phyloP scores from a whole-genome alignment of 345 rosid genomes.

The Sonneratia alba region DNA sequence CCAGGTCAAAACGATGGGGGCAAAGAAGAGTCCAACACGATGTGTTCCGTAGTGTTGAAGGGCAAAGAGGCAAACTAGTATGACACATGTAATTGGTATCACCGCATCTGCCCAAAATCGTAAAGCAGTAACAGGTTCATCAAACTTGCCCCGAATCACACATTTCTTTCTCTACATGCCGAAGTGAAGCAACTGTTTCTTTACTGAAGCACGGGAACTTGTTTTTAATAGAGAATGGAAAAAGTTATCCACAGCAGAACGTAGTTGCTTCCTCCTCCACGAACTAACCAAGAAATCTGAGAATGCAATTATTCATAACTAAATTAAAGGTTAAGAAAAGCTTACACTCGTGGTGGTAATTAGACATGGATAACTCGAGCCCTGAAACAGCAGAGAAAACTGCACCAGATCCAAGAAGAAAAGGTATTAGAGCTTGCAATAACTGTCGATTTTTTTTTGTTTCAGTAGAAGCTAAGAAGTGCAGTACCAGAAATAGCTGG shows the following conservation, averaged over 20 bases:
- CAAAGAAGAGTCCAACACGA: slow-evolving; percentile 16
- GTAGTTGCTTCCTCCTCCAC: background rate
- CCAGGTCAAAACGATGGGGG: slow-evolving; percentile 16
- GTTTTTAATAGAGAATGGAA: background rate
- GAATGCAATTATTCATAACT: background rate
- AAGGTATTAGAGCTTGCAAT: slow-evolving; percentile 2
- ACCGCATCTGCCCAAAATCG: slow-evolving; percentile 10
- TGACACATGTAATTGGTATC: slow-evolving; percentile 12
- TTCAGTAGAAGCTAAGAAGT: background rate
- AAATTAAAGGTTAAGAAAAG: background rate
- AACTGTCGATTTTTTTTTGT: background rate
- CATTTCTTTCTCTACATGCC: background rate
- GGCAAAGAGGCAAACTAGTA: slow-evolving; percentile 16
- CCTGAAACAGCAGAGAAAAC: slow-evolving; percentile 98
- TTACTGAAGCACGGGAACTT: too few species aligned
- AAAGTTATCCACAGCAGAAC: background rate
- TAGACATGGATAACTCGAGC: slow-evolving; percentile 84
- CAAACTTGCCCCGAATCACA: background rate
- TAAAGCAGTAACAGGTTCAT: background rate
- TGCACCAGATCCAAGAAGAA: slow-evolving; percentile 15
- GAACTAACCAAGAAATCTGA: background rate
- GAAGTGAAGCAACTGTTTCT: too few species aligned
- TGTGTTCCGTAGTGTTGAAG: slow-evolving; percentile 19
- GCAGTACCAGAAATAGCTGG: slow-evolving; percentile 16
- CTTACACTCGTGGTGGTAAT: slow-evolving; percentile 88